Percentiles rank a stretch among this genome's conserved stretches.
Evolutionary conservation across 441 rosid species (phyloP).

Genomic region (Hura crepitans): DNA sequence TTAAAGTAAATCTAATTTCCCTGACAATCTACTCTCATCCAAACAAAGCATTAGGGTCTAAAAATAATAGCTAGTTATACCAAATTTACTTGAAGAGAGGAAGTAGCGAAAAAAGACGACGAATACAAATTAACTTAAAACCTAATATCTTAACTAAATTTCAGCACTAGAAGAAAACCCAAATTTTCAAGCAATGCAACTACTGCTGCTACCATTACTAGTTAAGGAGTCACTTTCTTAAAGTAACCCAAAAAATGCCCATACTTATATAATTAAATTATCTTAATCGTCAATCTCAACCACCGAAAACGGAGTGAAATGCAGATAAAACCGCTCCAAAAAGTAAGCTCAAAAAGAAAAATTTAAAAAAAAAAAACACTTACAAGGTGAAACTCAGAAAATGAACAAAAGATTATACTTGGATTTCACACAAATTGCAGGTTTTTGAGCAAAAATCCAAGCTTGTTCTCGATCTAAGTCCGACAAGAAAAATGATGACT

Average conservation of each 20-base stretch:
- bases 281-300: slow-evolving; percentile 10
- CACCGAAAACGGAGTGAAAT: slow-evolving; percentile 4
- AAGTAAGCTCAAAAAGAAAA: not conserved
- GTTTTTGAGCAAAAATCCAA: slow-evolving; percentile 15
- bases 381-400: slow-evolving; percentile 14
- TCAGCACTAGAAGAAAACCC: not conserved
- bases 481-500: slow-evolving; percentile 1
- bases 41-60: no score
- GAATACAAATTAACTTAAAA: not conserved
- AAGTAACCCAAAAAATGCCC: not conserved
- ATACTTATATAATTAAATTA: not conserved
- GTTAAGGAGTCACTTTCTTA: slow-evolving; percentile 28
- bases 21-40: no score
- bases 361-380: slow-evolving; percentile 4
- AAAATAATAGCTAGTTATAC: no score
- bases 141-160: not conserved
- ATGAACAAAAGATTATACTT: not conserved
- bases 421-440: slow-evolving; percentile 38
- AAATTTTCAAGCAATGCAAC: slow-evolving; percentile 22
- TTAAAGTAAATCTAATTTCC: no score
- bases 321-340: not conserved
- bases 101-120: slow-evolving; percentile 2
- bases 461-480: slow-evolving; percentile 23
- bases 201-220: slow-evolving; percentile 7
- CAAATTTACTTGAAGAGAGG: not conserved